These are phyloP conservation scores for Stereocaulon alpinum DNA, from an alignment of 495 filamentous ascomycete genomes.

Conservation along the genomic window DNA sequence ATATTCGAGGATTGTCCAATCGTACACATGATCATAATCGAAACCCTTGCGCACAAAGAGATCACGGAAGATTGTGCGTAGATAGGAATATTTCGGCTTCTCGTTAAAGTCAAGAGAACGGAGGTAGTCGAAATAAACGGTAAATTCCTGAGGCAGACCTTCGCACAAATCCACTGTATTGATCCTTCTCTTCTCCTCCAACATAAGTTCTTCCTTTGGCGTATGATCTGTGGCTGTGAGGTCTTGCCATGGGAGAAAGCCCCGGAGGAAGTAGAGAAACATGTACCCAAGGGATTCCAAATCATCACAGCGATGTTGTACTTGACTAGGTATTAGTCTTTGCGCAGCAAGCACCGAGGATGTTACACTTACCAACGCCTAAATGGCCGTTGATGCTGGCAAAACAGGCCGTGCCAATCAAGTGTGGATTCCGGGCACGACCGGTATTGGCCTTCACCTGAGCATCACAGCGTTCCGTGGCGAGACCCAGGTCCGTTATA, in stretches of 20 bases:
- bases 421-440: conserved; percentile 6
- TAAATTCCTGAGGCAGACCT: conserved; percentile 11
- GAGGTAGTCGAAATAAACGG: conserved; percentile 19
- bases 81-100: conserved; percentile 24
- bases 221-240: conserved; percentile 12
- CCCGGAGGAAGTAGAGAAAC: conserved; percentile 29
- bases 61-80: conserved; percentile 24
- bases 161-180: conserved; percentile 8
- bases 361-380: conserved; percentile 23
- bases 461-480: conserved; percentile 32
- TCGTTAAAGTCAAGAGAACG: conserved; percentile 25
- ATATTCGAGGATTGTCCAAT: conserved; percentile 21
- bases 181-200: conserved; percentile 14
- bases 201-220: conserved; percentile 7
- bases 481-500: conserved; percentile 35
- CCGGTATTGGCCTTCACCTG: neutral
- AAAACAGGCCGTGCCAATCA: conserved; percentile 21
- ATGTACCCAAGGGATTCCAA: conserved; percentile 35
- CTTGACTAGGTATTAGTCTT: conserved; percentile 21
- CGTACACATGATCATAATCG: conserved; percentile 27
- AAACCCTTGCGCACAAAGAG: conserved; percentile 25
- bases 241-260: conserved; percentile 32
- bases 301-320: conserved; percentile 30
- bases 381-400: conserved; percentile 29
- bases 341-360: neutral